Evolutionary conservation across 2,329 filamentous ascomycete species (phyloP).

Genomic region (Pezicula radicicola): DNA sequence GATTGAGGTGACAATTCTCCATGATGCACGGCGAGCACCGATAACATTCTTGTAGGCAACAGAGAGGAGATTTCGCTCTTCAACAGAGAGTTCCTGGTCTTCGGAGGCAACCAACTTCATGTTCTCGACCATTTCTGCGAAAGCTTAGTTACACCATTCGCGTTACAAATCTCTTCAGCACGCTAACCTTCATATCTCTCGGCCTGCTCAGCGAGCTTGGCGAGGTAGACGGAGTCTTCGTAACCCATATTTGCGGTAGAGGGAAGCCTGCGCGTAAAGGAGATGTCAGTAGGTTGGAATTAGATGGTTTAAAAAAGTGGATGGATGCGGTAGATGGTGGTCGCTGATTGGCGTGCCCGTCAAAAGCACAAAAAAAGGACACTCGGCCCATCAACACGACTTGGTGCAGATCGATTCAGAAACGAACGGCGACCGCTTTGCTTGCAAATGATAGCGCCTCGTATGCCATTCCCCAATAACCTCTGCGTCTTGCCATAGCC

Average conservation of each 20-base stretch:
- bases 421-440: neutral
- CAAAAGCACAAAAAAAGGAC: too few relatives aligned
- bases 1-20: slow-evolving; percentile 99
- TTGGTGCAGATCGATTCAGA: too few relatives aligned
- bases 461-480: too few relatives aligned
- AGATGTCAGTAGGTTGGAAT: neutral
- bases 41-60: slow-evolving; percentile 99
- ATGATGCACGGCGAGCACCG: slow-evolving; percentile 95
- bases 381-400: too few relatives aligned
- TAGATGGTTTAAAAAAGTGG: slow-evolving; percentile 4
- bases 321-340: neutral
- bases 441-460: neutral
- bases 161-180: neutral
- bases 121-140: slow-evolving; percentile 93
- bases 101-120: slow-evolving; percentile 96
- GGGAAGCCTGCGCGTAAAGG: neutral
- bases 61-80: slow-evolving; percentile 97
- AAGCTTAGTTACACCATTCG: neutral
- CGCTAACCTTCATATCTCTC: slow-evolving; percentile 97
- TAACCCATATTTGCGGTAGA: slow-evolving; percentile 80
- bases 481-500: neutral
- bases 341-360: neutral
- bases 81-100: slow-evolving; percentile 79
- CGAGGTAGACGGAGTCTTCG: slow-evolving; percentile 98
- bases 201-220: slow-evolving; percentile 99